Base-by-base conservation (phyloP, 108 stramenopile species). In the Cafeteria roenbergensis region DNA sequence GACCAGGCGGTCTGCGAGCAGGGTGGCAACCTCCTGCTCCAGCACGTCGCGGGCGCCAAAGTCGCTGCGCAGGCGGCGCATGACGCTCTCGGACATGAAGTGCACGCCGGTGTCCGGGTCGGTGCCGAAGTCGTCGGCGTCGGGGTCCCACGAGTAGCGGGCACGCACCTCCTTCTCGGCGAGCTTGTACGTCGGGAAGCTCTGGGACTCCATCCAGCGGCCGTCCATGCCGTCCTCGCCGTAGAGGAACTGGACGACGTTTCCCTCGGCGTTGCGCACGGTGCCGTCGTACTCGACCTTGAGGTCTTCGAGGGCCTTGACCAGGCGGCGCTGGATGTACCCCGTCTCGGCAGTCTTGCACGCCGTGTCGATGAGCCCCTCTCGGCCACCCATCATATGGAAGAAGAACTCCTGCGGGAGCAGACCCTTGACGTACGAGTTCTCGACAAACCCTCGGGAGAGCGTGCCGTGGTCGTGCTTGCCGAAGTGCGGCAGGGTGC, bases 171-270 rank as follows among this genome's bases (percentile, higher is more conserved):
- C 82, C 29, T 54, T 54, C 69, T 87, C 85, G 22, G 77, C 78
- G 64, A 90, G 68, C 28, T 79, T 84, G 54, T 91, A 67, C 20
- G 59, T 37, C 8, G 59, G 86, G 65, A 95, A 94, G 27, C 80
- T 71, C 79, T 96, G 94, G 35, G 89, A 83, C 76, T 99, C 97
- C 38, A 99, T 91, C 86, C 89, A 94, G 27, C 90, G 91, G 25
- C 91, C 97, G 78, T 99, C 94, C 94, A 96, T 96, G 24, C 97
- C 97, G 74, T 99, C 97, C 74, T 99, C 97, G 63, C 97, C 97
- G 73, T 96, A 98, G 57, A 95, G 76, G 75, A 98, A 98, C 72
- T 98, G 97, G 17, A 98, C 89, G 70, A 98, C 86, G 63, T 89
- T 80, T 25, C 91, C 92, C 28, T 81, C 76, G 27, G 82, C 76